Base-by-base conservation (phyloP, 306 rosid genomes). In the Benincasa hispida region DNA sequence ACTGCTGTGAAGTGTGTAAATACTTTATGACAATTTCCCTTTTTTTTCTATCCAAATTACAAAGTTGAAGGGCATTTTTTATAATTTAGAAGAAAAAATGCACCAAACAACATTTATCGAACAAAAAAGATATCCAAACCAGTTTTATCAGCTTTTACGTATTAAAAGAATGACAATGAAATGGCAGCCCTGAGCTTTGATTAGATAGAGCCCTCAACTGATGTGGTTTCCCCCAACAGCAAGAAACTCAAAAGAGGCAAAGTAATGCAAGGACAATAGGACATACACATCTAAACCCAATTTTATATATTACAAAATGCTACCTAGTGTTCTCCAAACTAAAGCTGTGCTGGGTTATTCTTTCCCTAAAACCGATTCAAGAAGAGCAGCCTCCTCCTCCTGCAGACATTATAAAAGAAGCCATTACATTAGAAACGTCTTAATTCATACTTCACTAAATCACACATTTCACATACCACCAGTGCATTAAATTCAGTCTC, bases 311-410 rank as follows among this genome's bases (percentile, higher is more conserved):
- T 68, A 39, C 74, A 68, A 68, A 17, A 28, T 62, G 47, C 8
- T 62, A 30, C 22, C 68, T 34, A 62, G 3, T 35, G 6, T 11
- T 17, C 25, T 62, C 34, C 54, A 68, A 13, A 22, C 25, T 37
- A 62, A 74, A 48, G 8, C 41, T 30, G 53, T 18, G 57, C 21
- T 12, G 28, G 35, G 25, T 78, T 80, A 90, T 75, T 83, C 85
- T 84, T 85, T 82, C 74, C 96, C 97, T 75, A 93, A 66, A 78
- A 93, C 74, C n/a, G 96, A 85, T 78, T 89, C 93, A 37, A 86
- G 89, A 81, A 91, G 90, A 73, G 93, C 98, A 32, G 92, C 91
- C 86, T 93, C 98, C 72, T 93, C 98, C 80, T 93, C 98, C 98
- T 93, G 87, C 57, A 47, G 60, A 59, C 32, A 74, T 58, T 57